Evolutionary conservation across 495 filamentous ascomycete species (phyloP).

Genomic region (Melanomma pulvis-pyrius): DNA sequence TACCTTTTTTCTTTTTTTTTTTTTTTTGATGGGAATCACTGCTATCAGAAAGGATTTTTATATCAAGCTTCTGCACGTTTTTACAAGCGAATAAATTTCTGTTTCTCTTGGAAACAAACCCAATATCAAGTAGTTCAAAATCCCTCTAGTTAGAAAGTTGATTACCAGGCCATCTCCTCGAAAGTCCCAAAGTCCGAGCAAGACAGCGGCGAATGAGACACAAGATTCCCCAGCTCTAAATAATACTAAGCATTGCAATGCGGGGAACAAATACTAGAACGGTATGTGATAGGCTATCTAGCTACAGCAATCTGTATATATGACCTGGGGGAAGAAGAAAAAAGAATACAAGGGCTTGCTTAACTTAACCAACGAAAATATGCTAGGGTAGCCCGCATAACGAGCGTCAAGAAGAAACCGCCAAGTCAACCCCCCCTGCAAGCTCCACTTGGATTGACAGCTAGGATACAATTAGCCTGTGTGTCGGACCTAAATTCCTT

Average conservation of each 20-base stretch:
- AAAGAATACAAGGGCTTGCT: background rate
- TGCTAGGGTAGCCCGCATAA: background rate
- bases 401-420: background rate
- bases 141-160: no score
- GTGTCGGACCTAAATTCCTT: background rate
- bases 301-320: background rate
- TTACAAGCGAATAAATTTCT: background rate
- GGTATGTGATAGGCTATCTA: background rate
- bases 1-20: no score
- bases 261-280: background rate
- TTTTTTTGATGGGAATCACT: no score
- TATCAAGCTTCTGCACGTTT: background rate
- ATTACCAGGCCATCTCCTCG: background rate
- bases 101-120: no score
- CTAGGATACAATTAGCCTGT: background rate
- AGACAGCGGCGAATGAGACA: background rate
- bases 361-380: constrained; percentile 1
- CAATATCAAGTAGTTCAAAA: no score
- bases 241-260: background rate
- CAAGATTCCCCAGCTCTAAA: background rate
- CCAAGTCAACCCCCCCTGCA: background rate
- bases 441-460: background rate
- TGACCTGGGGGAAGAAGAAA: background rate
- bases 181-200: no score
- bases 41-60: background rate